phyloP scores from a whole-genome alignment of 2,329 filamentous ascomycete genomes.

The Hirsutella rhossiliensis region DNA sequence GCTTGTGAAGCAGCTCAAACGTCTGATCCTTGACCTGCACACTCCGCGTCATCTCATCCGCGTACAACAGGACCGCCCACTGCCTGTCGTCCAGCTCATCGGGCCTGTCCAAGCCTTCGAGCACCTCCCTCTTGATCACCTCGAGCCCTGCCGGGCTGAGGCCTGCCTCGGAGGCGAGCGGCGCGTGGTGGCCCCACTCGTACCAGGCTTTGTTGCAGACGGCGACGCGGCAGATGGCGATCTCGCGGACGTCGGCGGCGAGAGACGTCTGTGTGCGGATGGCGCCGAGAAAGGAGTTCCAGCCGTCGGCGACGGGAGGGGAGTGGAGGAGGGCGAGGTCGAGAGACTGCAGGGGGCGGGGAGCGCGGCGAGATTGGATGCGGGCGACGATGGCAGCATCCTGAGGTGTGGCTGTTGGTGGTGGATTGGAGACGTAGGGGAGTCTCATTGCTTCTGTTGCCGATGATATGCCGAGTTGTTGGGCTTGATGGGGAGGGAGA shows the following conservation, averaged over 20 bases:
- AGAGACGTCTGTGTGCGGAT: slow-evolving; percentile 42
- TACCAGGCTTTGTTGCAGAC: slow-evolving; percentile 74
- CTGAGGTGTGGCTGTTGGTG: slow-evolving; percentile 27
- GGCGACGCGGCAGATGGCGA: slow-evolving; percentile 72
- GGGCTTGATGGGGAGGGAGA: too few relatives aligned
- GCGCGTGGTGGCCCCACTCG: slow-evolving; percentile 72
- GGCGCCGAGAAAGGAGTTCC: slow-evolving; percentile 58
- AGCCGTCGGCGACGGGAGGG: slow-evolving; percentile 62
- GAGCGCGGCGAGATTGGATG: slow-evolving; percentile 51
- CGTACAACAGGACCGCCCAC: slow-evolving; percentile 58
- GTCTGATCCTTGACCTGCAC: slow-evolving; percentile 58
- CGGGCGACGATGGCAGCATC: slow-evolving; percentile 48
- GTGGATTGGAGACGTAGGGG: slow-evolving; percentile 48
- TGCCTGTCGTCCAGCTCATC: slow-evolving; percentile 42
- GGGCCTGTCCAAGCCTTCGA: slow-evolving; percentile 13
- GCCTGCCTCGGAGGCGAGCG: slow-evolving; percentile 48
- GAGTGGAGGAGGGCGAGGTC: slow-evolving; percentile 67
- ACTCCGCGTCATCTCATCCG: slow-evolving; percentile 73
- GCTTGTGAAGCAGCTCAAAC: slow-evolving; percentile 48
- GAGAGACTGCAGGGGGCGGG: slow-evolving; percentile 61
- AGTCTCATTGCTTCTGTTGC: slow-evolving; percentile 44
- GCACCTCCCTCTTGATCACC: slow-evolving; percentile 23
- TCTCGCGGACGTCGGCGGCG: slow-evolving; percentile 51
- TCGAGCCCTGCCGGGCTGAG: slow-evolving; percentile 39
- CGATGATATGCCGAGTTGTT: too few relatives aligned